Conservation (phyloP, 2,329 filamentous ascomycete genomes). For the Epichloe sibirici region DNA sequence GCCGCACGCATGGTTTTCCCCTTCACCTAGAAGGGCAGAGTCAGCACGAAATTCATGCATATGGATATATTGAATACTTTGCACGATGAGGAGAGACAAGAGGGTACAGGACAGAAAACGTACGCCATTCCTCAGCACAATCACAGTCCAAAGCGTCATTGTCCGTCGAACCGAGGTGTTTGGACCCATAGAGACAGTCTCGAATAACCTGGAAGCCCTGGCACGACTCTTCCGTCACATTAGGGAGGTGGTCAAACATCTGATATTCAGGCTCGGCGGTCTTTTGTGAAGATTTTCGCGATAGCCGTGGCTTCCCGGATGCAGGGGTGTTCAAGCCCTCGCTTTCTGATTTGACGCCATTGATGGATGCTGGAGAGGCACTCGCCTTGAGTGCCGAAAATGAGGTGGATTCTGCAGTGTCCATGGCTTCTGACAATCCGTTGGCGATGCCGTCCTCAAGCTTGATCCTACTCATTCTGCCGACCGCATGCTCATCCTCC, state of each 20-base stretch:
- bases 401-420: slow-evolving; percentile 26
- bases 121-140: slow-evolving; percentile 90
- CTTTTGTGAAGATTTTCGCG: slow-evolving; percentile 61
- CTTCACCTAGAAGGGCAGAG: slow-evolving; percentile 32
- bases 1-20: slow-evolving; percentile 73
- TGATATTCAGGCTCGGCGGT: slow-evolving; percentile 46
- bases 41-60: background rate
- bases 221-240: slow-evolving; percentile 66
- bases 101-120: slow-evolving; percentile 25
- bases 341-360: slow-evolving; percentile 27
- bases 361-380: slow-evolving; percentile 31
- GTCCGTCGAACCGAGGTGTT: slow-evolving; percentile 81
- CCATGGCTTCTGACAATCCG: slow-evolving; percentile 27
- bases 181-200: slow-evolving; percentile 83
- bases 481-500: slow-evolving; percentile 28
- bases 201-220: slow-evolving; percentile 68
- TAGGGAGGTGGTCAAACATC: slow-evolving; percentile 63
- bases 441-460: slow-evolving; percentile 28
- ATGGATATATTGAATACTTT: background rate
- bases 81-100: background rate
- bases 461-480: slow-evolving; percentile 32
- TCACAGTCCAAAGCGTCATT: slow-evolving; percentile 89
- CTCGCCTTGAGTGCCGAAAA: slow-evolving; percentile 18
- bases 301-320: slow-evolving; percentile 51
- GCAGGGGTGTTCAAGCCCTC: slow-evolving; percentile 34